These are phyloP conservation scores for Bigelowiella natans DNA, from an alignment of 78 protist genomes.

Conservation along the genomic window DNA sequence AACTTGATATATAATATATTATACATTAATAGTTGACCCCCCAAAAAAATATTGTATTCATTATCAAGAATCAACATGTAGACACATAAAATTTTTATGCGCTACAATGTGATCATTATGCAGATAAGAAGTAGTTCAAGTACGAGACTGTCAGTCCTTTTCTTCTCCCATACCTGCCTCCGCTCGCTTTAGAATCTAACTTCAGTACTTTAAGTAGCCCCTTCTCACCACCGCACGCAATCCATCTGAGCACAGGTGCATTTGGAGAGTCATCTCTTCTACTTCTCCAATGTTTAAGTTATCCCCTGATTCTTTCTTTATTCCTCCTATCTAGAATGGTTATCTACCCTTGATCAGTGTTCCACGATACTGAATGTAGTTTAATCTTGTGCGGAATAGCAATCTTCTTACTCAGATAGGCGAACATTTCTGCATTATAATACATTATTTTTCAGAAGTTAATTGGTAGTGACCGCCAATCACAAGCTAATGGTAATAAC, in stretches of 20 bases:
- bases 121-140: too few species aligned
- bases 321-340: background rate
- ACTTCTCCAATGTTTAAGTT: background rate
- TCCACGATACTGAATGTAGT: constrained; percentile 54
- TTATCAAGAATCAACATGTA: too few species aligned
- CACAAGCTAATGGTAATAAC: too few species aligned
- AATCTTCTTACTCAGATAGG: constrained; percentile 21
- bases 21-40: too few species aligned
- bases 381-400: constrained; percentile 57
- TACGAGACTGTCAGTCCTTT: background rate
- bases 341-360: constrained; percentile 46
- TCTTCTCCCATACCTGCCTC: background rate
- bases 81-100: background rate
- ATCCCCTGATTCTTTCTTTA: background rate
- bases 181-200: background rate
- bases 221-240: constrained; percentile 68
- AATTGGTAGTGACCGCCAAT: too few species aligned
- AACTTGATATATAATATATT: too few species aligned
- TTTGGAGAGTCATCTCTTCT: too few species aligned
- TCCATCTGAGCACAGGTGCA: too few species aligned
- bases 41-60: too few species aligned
- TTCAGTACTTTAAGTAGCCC: constrained; percentile 50
- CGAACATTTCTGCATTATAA: too few species aligned
- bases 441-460: too few species aligned
- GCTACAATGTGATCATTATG: too few species aligned